Evolutionary conservation across 352 stramenopile species (phyloP).

Genomic region (Aphanomyces cochlioides): DNA sequence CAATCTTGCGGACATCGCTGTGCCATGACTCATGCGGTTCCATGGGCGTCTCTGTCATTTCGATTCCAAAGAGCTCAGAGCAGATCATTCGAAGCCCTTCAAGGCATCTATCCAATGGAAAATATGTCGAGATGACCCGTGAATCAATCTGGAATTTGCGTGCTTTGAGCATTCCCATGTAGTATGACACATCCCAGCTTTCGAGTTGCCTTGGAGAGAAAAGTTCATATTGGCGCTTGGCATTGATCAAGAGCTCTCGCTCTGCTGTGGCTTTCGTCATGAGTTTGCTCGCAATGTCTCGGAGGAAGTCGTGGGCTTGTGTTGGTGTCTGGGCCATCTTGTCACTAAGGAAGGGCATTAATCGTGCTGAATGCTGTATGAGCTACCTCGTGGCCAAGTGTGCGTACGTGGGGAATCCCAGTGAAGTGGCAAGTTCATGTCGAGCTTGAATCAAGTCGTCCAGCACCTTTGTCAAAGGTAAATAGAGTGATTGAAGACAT

Average conservation of each 20-base stretch:
- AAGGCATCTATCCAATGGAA: slow-evolving; percentile 89
- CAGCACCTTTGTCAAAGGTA: slow-evolving; percentile 49
- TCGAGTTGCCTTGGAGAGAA: slow-evolving; percentile 52
- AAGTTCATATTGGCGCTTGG: slow-evolving; percentile 59
- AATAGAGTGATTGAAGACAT: not conserved
- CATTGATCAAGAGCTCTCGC: slow-evolving; percentile 49
- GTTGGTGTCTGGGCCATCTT: slow-evolving; percentile 84
- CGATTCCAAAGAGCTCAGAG: slow-evolving; percentile 86
- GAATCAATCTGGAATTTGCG: slow-evolving; percentile 70
- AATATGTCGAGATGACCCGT: slow-evolving; percentile 81
- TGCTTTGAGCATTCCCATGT: slow-evolving; percentile 85
- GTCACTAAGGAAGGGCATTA: slow-evolving; percentile 42
- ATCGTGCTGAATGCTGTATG: slow-evolving; percentile 34
- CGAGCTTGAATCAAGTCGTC: slow-evolving; percentile 83
- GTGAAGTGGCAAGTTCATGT: slow-evolving; percentile 78
- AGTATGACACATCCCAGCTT: slow-evolving; percentile 95
- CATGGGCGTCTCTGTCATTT: slow-evolving; percentile 78
- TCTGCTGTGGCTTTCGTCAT: slow-evolving; percentile 65
- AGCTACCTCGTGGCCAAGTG: slow-evolving; percentile 88
- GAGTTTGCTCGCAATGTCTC: slow-evolving; percentile 53
- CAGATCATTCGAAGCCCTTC: slow-evolving; percentile 87
- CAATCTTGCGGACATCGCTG: slow-evolving; percentile 85
- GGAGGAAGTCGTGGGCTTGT: slow-evolving; percentile 61
- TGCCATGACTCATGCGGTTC: slow-evolving; percentile 85
- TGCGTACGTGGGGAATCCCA: slow-evolving; percentile 90